These are phyloP conservation scores for Pseudocercospora pini-densiflorae DNA, from an alignment of 2,329 filamentous ascomycete genomes.

Conservation along the genomic window DNA sequence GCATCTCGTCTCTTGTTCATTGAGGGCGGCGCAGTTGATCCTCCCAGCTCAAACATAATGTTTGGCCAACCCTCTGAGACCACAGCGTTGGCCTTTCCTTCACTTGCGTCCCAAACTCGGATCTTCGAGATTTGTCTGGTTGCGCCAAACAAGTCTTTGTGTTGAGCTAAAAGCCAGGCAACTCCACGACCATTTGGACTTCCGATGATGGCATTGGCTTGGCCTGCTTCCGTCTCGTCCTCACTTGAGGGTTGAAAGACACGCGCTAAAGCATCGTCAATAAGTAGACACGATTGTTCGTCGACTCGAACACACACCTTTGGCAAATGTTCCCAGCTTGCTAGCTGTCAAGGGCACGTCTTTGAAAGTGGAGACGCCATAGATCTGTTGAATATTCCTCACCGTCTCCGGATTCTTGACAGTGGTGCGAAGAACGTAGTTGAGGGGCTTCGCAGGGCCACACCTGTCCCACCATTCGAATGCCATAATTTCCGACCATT, in stretches of 20 bases:
- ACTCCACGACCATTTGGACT: conserved; percentile 17
- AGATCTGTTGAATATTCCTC: not conserved
- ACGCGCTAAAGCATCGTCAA: no score
- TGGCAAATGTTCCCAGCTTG: no score
- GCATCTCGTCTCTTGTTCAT: no score
- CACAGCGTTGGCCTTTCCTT: not conserved
- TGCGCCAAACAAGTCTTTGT: conserved; percentile 15
- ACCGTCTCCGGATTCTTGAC: not conserved
- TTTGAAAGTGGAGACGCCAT: not conserved
- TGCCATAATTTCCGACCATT: not conserved
- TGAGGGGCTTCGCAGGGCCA: not conserved
- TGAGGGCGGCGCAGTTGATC: not conserved
- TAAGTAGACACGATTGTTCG: no score
- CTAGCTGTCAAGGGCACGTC: no score
- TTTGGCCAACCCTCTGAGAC: not conserved
- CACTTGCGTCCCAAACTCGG: conserved; percentile 11
- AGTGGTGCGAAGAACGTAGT: not conserved
- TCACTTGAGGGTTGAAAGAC: no score
- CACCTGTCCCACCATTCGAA: not conserved
- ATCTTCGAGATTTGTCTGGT: conserved; percentile 7
- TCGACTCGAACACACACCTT: no score
- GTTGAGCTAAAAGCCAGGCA: conserved; percentile 13
- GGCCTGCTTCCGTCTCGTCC: not conserved
- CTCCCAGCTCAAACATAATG: not conserved
- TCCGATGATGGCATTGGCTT: conserved; percentile 4